phyloP scores from a whole-genome alignment of 1,284 basidiomycete species.

The Taiwanofungus camphoratus region DNA sequence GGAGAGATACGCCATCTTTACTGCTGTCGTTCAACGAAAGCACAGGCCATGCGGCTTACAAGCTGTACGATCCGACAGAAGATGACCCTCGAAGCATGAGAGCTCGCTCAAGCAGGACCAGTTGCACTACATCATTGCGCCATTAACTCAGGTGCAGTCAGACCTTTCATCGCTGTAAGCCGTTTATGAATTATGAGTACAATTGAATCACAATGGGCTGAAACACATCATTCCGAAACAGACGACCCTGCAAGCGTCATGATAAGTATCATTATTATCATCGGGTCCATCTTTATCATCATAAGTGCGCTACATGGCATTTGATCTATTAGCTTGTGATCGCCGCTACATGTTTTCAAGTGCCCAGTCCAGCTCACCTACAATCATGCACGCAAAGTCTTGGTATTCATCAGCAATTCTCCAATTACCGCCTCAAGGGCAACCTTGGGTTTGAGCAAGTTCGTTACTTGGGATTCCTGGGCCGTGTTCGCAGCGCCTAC shows the following conservation, averaged over 20 bases:
- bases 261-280: too few species aligned
- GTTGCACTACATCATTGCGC: constrained; percentile 72
- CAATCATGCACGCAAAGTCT: too few species aligned
- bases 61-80: constrained; percentile 58
- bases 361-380: too few species aligned
- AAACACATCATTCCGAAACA: too few species aligned
- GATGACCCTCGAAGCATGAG: constrained; percentile 74
- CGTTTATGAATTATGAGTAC: too few species aligned
- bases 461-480: not conserved
- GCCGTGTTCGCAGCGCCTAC: not conserved
- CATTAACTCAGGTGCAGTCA: constrained; percentile 82
- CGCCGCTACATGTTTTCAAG: too few species aligned
- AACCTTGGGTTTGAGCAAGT: not conserved
- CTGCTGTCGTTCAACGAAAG: constrained; percentile 27
- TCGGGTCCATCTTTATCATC: too few species aligned
- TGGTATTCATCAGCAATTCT: too few species aligned
- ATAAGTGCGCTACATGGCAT: too few species aligned
- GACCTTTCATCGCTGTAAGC: constrained; percentile 88
- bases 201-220: too few species aligned
- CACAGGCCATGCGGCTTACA: constrained; percentile 36
- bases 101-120: constrained; percentile 46
- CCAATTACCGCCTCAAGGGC: not conserved
- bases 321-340: too few species aligned
- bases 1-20: constrained; percentile 53
- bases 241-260: too few species aligned